A percentile compares a stretch with the other conserved stretches of the same genome.
phyloP scores from a whole-genome alignment of 805 yeast genomes.

The Brettanomyces bruxellensis region DNA sequence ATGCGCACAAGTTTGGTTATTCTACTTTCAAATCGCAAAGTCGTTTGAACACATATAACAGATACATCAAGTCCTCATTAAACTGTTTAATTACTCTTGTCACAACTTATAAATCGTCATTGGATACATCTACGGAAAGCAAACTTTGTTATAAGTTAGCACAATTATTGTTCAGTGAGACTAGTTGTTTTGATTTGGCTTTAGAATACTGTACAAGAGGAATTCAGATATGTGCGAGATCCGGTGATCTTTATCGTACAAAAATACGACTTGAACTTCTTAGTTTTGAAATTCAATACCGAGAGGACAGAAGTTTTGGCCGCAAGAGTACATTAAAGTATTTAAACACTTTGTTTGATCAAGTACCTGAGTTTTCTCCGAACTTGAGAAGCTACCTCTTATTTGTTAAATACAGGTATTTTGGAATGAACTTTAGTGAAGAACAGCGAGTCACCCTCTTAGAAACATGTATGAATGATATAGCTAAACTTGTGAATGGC shows the following conservation, averaged over 20 bases:
- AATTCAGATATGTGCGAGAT: conserved; percentile 16
- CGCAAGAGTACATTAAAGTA: conserved; percentile 23
- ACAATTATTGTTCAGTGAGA: conserved; percentile 30
- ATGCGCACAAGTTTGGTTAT: conserved; percentile 11
- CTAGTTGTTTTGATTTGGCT: conserved; percentile 32
- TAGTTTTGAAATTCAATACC: conserved; percentile 29
- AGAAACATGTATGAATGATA: conserved; percentile 3
- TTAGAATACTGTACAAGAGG: conserved; percentile 26
- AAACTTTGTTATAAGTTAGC: conserved; percentile 29
- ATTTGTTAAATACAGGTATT: conserved; percentile 24
- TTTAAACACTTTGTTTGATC: conserved; percentile 19
- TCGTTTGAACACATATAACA: conserved; percentile 20
- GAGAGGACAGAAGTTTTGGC: conserved; percentile 9
- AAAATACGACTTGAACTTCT: conserved; percentile 28
- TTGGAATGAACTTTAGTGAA: conserved; percentile 21
- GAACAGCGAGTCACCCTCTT: conserved; percentile 17
- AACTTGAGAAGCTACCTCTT: conserved; percentile 22
- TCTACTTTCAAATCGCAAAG: conserved; percentile 9
- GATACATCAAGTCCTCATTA: conserved; percentile 27
- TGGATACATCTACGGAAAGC: conserved; percentile 28
- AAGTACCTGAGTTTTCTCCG: conserved; percentile 6
- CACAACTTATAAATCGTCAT: conserved; percentile 18
- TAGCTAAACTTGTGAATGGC: conserved; percentile 5
- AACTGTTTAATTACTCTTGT: conserved; percentile 28
- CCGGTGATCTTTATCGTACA: conserved; percentile 15